Conservation (phyloP, 164 flowering plant genomes). For the Vitis rupestris region DNA sequence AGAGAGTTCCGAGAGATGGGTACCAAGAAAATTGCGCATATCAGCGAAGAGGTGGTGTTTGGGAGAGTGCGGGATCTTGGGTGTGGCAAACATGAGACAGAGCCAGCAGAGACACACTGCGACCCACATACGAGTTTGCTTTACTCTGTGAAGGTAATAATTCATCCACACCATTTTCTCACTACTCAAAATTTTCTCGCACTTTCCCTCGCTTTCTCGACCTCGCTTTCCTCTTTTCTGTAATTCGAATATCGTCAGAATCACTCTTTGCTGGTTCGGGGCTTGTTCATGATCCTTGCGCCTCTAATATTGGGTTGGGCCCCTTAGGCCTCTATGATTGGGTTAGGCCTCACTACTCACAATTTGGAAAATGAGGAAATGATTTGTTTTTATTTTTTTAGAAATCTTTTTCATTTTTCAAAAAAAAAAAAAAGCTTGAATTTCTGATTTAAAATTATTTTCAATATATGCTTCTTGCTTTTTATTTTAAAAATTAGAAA, state of each 20-base stretch:
- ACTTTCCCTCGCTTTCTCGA: not conserved
- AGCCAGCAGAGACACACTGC: constrained; percentile 33
- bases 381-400: no score
- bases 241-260: not conserved
- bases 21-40: constrained; percentile 61
- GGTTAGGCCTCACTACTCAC: no score
- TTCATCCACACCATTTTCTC: constrained; percentile 8
- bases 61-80: constrained; percentile 41
- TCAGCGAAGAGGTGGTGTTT: constrained; percentile 42
- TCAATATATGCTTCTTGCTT: no score
- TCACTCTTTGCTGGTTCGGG: no score
- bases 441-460: no score
- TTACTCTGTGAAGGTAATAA: constrained; percentile 20
- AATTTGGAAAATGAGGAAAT: no score
- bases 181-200: not conserved
- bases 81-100: constrained; percentile 41
- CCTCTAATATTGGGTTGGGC: no score
- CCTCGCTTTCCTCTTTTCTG: not conserved
- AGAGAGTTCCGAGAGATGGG: not conserved
- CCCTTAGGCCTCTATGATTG: no score
- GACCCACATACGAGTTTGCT: constrained; percentile 28
- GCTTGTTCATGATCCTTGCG: no score
- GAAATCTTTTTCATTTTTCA: no score
- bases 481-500: no score
- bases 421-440: no score